Conservation (phyloP, 2,329 filamentous ascomycete genomes). For the Cladosporium velox region DNA sequence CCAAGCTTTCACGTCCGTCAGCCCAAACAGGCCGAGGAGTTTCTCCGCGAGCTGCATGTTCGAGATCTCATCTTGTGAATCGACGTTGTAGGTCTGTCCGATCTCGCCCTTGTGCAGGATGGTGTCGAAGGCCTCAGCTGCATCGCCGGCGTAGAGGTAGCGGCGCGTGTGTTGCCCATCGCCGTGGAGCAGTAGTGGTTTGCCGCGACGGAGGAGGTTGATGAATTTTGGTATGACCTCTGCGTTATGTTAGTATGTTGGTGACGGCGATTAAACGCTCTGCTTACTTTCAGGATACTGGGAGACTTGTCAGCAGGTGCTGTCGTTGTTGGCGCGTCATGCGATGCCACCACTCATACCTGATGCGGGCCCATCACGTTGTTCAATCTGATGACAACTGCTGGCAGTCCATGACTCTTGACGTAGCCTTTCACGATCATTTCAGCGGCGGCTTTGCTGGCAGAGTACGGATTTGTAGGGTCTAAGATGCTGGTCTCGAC, state of each 20-base stretch:
- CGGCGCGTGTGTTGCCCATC: conserved; percentile 72
- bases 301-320: conserved; percentile 21
- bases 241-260: conserved; percentile 38
- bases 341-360: conserved; percentile 53
- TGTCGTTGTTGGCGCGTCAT: background rate
- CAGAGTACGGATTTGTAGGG: conserved; percentile 69
- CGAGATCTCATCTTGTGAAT: conserved; percentile 74
- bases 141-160: conserved; percentile 78
- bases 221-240: conserved; percentile 85
- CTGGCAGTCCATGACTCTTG: conserved; percentile 78
- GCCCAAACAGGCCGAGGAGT: conserved; percentile 64
- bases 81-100: conserved; percentile 80
- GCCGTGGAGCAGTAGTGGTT: conserved; percentile 73
- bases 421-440: conserved; percentile 73
- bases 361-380: conserved; percentile 86
- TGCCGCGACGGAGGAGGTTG: conserved; percentile 66
- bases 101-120: conserved; percentile 75
- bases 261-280: background rate
- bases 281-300: conserved; percentile 31
- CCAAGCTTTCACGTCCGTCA: conserved; percentile 59
- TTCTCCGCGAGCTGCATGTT: conserved; percentile 69
- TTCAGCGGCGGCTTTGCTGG: conserved; percentile 42
- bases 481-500: conserved; percentile 72
- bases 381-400: conserved; percentile 78
- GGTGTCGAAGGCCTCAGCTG: conserved; percentile 79